phyloP scores from a whole-genome alignment of 2,329 filamentous ascomycete species.

The Aspergillus sp. region DNA sequence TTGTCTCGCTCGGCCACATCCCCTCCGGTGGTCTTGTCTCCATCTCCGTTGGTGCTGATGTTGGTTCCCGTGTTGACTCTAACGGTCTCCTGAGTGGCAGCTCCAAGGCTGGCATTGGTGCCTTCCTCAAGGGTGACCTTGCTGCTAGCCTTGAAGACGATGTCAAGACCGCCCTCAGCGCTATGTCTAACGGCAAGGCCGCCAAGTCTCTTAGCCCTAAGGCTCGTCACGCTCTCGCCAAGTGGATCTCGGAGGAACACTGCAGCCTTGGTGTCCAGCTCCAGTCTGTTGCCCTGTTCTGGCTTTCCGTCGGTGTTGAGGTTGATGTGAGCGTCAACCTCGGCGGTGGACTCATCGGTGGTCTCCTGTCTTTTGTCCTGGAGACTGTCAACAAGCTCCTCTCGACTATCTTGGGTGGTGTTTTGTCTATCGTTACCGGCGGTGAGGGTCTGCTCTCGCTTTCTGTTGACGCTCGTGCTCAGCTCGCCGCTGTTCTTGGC shows the following conservation, averaged over 20 bases:
- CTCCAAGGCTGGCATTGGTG: constrained; percentile 23
- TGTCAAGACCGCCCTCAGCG: constrained; percentile 21
- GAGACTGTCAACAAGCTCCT: constrained; percentile 20
- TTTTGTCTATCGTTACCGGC: constrained; percentile 22
- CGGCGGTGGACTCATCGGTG: constrained; percentile 17
- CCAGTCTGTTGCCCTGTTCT: constrained; percentile 29
- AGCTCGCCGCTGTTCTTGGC: constrained; percentile 30
- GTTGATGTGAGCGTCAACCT: constrained; percentile 22
- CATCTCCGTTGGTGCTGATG: constrained; percentile 26
- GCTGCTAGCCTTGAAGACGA: constrained; percentile 19
- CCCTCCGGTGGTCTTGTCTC: constrained; percentile 21
- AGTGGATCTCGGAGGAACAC: constrained; percentile 24
- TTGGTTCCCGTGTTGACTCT: constrained; percentile 22
- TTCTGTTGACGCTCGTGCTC: constrained; percentile 25
- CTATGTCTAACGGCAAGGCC: constrained; percentile 21
- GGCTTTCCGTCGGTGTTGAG: constrained; percentile 26
- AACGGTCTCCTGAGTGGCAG: constrained; percentile 20
- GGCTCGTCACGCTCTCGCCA: constrained; percentile 22
- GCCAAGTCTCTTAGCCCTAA: constrained; percentile 21
- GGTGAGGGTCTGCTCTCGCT: constrained; percentile 27
- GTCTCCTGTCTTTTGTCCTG: constrained; percentile 24
- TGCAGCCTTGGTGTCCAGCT: constrained; percentile 29
- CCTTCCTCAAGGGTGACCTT: constrained; percentile 26
- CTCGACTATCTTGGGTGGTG: constrained; percentile 24
- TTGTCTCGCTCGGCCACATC: constrained; percentile 21